Conservation (phyloP, 257 asterid species). For the Linaria vulgaris region DNA sequence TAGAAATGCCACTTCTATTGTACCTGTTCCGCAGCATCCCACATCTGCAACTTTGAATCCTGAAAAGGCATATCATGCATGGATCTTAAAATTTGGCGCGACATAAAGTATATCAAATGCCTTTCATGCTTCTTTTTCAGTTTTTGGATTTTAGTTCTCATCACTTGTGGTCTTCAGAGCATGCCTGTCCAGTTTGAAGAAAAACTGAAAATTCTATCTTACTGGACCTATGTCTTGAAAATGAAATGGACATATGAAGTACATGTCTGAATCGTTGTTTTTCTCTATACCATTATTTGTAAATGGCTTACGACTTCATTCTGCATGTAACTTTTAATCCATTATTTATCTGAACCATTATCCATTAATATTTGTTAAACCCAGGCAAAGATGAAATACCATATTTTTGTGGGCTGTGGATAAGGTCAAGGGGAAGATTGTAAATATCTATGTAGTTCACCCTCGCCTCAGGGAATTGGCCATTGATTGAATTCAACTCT, state of each 20-base stretch:
- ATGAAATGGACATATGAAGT: background rate
- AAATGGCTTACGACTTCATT: too few relatives aligned
- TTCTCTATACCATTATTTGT: background rate
- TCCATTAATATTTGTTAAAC: background rate
- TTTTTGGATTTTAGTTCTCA: background rate
- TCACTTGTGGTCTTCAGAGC: background rate
- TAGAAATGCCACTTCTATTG: conserved; percentile 46
- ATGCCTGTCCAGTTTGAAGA: too few relatives aligned
- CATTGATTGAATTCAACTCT: conserved; percentile 36
- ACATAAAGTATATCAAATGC: background rate
- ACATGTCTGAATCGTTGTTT: background rate
- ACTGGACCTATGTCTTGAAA: background rate
- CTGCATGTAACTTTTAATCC: background rate
- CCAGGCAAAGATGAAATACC: conserved; percentile 36
- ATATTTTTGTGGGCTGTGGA: conserved; percentile 48
- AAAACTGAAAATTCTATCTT: too few relatives aligned
- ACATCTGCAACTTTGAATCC: conserved; percentile 43
- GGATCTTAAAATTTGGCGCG: background rate
- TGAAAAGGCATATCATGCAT: conserved; percentile 21
- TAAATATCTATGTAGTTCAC: conserved; percentile 47
- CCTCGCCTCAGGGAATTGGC: conserved; percentile 33
- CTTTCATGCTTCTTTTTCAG: background rate
- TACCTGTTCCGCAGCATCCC: conserved; percentile 75
- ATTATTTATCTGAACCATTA: background rate
- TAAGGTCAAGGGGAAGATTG: conserved; percentile 47